Evolutionary conservation across 1,284 basidiomycete genomes (phyloP).

Genomic region (Boletellus deceptivus): DNA sequence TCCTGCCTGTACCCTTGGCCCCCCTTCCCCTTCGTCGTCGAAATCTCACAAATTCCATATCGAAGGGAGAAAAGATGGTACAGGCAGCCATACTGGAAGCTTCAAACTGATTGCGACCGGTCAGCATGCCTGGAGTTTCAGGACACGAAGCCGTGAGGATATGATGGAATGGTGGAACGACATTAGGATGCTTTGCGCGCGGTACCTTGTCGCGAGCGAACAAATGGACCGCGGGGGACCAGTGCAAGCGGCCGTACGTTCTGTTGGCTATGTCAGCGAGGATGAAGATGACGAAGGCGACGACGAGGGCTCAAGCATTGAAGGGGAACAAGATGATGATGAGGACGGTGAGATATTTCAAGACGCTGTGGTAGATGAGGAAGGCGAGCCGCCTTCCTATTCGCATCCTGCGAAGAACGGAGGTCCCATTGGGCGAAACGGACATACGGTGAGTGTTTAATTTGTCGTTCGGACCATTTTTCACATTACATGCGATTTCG

Average conservation of each 20-base stretch:
- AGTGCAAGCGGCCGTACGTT: conserved; percentile 89
- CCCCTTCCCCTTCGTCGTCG: conserved; percentile 73
- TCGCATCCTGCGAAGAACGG: conserved; percentile 39
- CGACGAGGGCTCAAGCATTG: conserved; percentile 68
- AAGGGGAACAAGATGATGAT: conserved; percentile 71
- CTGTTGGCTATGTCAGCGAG: conserved; percentile 82
- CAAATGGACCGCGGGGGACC: conserved; percentile 92
- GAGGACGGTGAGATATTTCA: conserved; percentile 43
- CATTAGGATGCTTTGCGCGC: conserved; percentile 91
- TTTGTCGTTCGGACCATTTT: not conserved
- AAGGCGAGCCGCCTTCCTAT: conserved; percentile 53
- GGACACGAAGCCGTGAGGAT: conserved; percentile 87
- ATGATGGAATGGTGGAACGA: conserved; percentile 99
- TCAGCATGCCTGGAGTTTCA: conserved; percentile 86
- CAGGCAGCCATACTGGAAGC: conserved; percentile 56
- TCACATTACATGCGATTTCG: not conserved
- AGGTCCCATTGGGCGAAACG: conserved; percentile 58
- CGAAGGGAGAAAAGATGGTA: conserved; percentile 87
- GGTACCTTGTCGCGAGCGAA: conserved; percentile 95
- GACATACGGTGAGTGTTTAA: conserved; percentile 62
- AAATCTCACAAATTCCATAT: conserved; percentile 97
- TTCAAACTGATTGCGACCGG: conserved; percentile 41
- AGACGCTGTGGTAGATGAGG: conserved; percentile 40
- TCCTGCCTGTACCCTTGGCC: conserved; percentile 94
- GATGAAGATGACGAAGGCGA: conserved; percentile 58